Evolutionary conservation across 139 green algal species (phyloP).

Genomic region (Zygnema cylindricum): DNA sequence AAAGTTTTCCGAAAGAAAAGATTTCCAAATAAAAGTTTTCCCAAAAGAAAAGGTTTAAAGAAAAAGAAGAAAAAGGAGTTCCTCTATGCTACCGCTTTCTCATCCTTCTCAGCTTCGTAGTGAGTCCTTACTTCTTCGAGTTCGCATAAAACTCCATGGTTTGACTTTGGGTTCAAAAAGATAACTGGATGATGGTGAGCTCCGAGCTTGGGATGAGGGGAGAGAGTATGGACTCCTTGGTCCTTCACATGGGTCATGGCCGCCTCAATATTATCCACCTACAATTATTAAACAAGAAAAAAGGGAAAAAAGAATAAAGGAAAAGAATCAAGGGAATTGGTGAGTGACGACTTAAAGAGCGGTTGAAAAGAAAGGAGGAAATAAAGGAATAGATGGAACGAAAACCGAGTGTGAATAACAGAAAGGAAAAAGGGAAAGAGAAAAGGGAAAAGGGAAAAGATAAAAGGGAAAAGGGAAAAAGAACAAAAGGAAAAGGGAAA

Average conservation of each 20-base stretch:
- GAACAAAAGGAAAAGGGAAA: too few species aligned
- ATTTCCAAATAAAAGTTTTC: too few species aligned
- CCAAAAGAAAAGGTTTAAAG: too few species aligned
- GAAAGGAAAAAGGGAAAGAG: too few species aligned
- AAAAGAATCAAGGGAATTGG: not conserved
- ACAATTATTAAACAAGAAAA: constrained; percentile 2
- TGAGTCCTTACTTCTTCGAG: constrained; percentile 69
- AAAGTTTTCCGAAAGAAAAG: too few species aligned
- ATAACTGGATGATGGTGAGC: constrained; percentile 72
- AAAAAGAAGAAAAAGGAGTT: too few species aligned
- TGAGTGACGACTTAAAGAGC: not conserved
- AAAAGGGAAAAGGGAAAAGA: too few species aligned
- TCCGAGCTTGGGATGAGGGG: constrained; percentile 67
- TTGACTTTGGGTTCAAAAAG: constrained; percentile 74
- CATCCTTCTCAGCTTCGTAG: constrained; percentile 8
- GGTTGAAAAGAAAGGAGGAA: too few species aligned
- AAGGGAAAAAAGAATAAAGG: not conserved
- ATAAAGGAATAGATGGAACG: too few species aligned
- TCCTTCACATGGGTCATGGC: constrained; percentile 48
- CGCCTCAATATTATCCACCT: constrained; percentile 28
- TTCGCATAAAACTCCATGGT: constrained; percentile 71
- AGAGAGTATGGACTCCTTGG: constrained; percentile 27
- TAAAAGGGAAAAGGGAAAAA: too few species aligned
- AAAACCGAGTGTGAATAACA: too few species aligned
- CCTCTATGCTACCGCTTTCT: too few species aligned